phyloP scores from a whole-genome alignment of 352 stramenopile genomes.

The Globisporangium okanoganense region DNA sequence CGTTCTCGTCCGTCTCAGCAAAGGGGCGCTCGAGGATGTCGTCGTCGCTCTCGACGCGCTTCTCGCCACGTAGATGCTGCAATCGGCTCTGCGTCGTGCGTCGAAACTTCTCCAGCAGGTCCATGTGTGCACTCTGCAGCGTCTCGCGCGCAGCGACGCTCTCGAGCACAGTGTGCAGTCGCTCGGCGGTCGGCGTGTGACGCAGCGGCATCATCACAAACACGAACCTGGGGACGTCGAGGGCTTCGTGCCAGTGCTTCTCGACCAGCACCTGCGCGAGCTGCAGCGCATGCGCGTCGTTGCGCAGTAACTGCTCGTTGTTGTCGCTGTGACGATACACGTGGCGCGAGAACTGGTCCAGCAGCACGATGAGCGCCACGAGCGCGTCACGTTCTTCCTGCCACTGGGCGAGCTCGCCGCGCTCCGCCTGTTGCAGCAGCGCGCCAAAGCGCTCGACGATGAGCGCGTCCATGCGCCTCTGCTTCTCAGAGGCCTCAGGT shows the following conservation, averaged over 20 bases:
- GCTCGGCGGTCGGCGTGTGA: conserved; percentile 63
- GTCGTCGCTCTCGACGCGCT: conserved; percentile 14
- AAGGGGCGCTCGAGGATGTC: conserved; percentile 71
- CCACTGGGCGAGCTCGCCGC: conserved; percentile 47
- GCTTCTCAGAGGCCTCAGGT: conserved; percentile 20
- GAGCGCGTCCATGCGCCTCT: conserved; percentile 17
- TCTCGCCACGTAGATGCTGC: conserved; percentile 42
- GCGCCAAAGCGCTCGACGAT: conserved; percentile 16
- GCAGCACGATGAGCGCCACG: conserved; percentile 77
- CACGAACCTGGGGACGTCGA: conserved; percentile 57
- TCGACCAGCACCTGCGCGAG: conserved; percentile 47
- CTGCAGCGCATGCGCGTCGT: conserved; percentile 45
- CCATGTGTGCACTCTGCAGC: conserved; percentile 45
- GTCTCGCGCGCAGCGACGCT: conserved; percentile 42
- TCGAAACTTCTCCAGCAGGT: conserved; percentile 80
- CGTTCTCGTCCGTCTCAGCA: conserved; percentile 59
- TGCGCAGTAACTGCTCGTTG: conserved; percentile 23
- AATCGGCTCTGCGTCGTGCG: conserved; percentile 76
- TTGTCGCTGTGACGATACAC: conserved; percentile 44
- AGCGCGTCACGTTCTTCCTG: conserved; percentile 28
- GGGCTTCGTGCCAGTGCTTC: conserved; percentile 42
- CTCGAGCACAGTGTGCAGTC: conserved; percentile 48
- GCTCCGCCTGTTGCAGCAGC: conserved; percentile 15
- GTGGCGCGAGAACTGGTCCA: conserved; percentile 88
- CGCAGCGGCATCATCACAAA: conserved; percentile 87